Evolutionary conservation across 129 eudicot species (phyloP).

Genomic region (Calendula officinalis): DNA sequence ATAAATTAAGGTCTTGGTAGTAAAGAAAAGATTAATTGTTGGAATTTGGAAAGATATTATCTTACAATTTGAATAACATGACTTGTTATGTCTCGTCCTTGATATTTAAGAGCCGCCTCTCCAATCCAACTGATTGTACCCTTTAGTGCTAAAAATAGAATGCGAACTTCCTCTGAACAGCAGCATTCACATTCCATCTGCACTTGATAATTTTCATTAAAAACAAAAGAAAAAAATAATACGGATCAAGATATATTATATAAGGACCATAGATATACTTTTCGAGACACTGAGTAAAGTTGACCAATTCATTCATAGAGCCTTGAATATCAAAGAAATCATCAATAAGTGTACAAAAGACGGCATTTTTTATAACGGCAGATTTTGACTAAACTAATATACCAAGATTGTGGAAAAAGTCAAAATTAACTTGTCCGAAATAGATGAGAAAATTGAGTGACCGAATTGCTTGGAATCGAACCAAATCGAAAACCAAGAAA

Average conservation of each 20-base stretch:
- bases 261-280: constrained; percentile 35
- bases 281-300: constrained; percentile 58
- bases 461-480: too few relatives aligned
- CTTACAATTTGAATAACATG: constrained; percentile 56
- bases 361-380: constrained; percentile 27
- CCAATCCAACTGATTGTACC: constrained; percentile 39
- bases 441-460: too few relatives aligned
- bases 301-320: constrained; percentile 58
- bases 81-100: constrained; percentile 37
- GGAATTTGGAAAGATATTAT: not conserved
- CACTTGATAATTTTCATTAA: not conserved
- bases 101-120: constrained; percentile 35
- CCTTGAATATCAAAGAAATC: constrained; percentile 89
- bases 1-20: too few relatives aligned
- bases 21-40: constrained; percentile 1
- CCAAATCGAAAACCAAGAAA: too few relatives aligned
- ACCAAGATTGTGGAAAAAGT: too few relatives aligned
- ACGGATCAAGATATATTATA: too few relatives aligned
- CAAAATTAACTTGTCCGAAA: too few relatives aligned
- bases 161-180: constrained; percentile 2
- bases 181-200: constrained; percentile 15
- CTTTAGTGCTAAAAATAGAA: constrained; percentile 3
- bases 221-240: too few relatives aligned
- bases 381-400: too few relatives aligned
- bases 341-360: constrained; percentile 73